Conservation (phyloP, 192 early-diverging fungal species). For the Coemansia sp. region DNA sequence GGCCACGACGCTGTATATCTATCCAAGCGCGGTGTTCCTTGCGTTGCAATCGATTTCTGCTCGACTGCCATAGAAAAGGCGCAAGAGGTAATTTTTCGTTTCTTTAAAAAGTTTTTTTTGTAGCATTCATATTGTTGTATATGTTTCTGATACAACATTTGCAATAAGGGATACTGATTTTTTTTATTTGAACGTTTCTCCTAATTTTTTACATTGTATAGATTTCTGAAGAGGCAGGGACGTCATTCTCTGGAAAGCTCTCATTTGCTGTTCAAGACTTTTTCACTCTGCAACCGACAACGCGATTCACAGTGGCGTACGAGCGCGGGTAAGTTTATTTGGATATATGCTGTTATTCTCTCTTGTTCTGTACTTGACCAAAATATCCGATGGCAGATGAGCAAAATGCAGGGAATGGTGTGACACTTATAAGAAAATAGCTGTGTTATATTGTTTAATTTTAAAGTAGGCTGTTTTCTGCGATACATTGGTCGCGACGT, state of each 20-base stretch:
- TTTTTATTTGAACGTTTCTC: neutral
- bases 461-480: conserved; percentile 40
- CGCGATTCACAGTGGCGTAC: conserved; percentile 44
- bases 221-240: conserved; percentile 23
- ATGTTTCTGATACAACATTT: too few relatives aligned
- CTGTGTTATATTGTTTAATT: neutral
- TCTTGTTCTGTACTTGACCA: neutral
- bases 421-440: too few relatives aligned
- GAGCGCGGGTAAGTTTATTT: conserved; percentile 47
- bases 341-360: neutral
- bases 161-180: neutral
- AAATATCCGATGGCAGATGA: neutral
- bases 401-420: too few relatives aligned
- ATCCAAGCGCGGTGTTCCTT: conserved; percentile 51
- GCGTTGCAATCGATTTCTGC: conserved; percentile 69
- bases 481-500: conserved; percentile 44
- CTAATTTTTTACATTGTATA: conserved; percentile 8
- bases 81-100: conserved; percentile 26
- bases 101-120: neutral
- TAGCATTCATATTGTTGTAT: too few relatives aligned
- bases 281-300: conserved; percentile 23
- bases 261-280: conserved; percentile 43
- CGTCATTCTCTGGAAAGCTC: conserved; percentile 18
- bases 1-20: conserved; percentile 77
- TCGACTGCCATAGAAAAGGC: conserved; percentile 57